Base-by-base conservation (phyloP, 495 filamentous ascomycete genomes). In the Cetradonia linearis region DNA sequence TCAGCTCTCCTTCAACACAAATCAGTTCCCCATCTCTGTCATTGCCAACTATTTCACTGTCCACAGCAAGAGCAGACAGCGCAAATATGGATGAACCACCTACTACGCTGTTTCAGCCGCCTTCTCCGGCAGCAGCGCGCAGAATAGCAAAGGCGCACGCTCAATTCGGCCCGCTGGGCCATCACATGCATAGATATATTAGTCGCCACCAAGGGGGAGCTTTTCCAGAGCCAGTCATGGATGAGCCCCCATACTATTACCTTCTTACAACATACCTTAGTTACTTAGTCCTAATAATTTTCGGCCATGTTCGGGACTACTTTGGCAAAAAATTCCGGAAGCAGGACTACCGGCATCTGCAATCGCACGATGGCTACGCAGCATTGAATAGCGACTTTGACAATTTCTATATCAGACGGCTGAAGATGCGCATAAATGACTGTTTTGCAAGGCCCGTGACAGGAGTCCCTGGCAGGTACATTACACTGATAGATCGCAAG, bases 331-430 rank as follows among this genome's bases (percentile, higher is more conserved):
- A 89, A 27, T 96, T 97, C 72, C 83, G 86, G 68, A 80, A 89
- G 66, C 82, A 86, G 55, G 77, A 85, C 58, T 98, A 98, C 73
- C 82, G 81, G 67, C 86, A 95, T 66, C 74, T 98, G 66, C 88
- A 86, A 70, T 80, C 83, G 27, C 76, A 80, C 55, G 88, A 96
- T 72, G 93, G 93, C 46, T 96, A 96, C 71, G 93, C 91, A 20
- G 88, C 93, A n/a, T 77, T 98, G 65, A 96, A 96, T 72, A 94
- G 89, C 65, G 93, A 97, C 72, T 98, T 98, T 66, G 93, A 98
- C 75, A 97, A 90, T 72, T 98, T 98, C 72, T 98, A 98, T 73
- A 88, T 93, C 40, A 83, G 93, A 52, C 81, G 93, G 61, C 70
- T 97, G 67, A 96, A 98, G 76, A 78, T 89, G 77, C 84, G 93